These are phyloP conservation scores for Dendrostoma leiphaemia DNA, from an alignment of 2,329 filamentous ascomycete genomes.

Conservation along the genomic window DNA sequence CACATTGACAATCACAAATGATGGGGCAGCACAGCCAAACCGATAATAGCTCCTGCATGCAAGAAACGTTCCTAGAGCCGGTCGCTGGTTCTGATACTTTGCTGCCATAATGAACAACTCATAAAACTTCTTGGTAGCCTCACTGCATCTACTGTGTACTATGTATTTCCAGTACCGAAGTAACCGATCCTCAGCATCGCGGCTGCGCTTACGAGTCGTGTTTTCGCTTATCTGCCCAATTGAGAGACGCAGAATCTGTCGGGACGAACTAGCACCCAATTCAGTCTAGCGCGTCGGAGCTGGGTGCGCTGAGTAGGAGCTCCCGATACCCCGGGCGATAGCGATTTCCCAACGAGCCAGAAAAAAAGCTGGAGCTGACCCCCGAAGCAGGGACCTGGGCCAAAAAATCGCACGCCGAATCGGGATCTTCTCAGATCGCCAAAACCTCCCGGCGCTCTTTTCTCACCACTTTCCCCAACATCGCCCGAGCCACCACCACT, in stretches of 20 bases:
- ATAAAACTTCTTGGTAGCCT: too few relatives aligned
- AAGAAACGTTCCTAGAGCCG: too few relatives aligned
- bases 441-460: slow-evolving; percentile 10
- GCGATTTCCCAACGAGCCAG: slow-evolving; percentile 13
- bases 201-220: not conserved
- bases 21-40: too few relatives aligned
- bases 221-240: slow-evolving; percentile 11
- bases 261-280: slow-evolving; percentile 8
- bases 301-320: slow-evolving; percentile 5
- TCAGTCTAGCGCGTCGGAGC: slow-evolving; percentile 5
- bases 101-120: too few relatives aligned
- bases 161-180: not conserved
- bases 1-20: not conserved
- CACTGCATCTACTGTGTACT: too few relatives aligned
- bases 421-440: slow-evolving; percentile 13
- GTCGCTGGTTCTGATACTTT: too few relatives aligned
- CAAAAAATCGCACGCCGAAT: slow-evolving; percentile 20
- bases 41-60: too few relatives aligned
- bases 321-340: slow-evolving; percentile 4
- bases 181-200: not conserved
- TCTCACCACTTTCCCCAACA: slow-evolving; percentile 9
- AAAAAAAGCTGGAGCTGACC: slow-evolving; percentile 9
- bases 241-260: slow-evolving; percentile 11
- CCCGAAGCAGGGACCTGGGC: not conserved
- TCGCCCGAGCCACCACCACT: too few relatives aligned